Evolutionary conservation across 1,139 yeast genomes (phyloP).

Genomic region (Cylindricascospora bacillispora): DNA sequence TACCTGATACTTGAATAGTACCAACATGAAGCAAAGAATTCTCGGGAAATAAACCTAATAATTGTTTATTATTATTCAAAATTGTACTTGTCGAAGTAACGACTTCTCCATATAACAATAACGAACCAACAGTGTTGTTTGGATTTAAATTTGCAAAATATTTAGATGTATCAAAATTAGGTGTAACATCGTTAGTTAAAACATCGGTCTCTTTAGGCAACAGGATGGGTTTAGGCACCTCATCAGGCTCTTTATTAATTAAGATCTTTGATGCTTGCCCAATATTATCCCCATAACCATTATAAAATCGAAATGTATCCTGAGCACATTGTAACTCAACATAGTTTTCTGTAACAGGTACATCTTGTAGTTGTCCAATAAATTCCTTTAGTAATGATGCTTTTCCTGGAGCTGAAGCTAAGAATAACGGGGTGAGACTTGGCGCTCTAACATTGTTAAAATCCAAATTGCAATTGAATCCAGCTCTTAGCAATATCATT

Average conservation of each 20-base stretch:
- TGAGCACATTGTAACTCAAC: slow-evolving; percentile 12
- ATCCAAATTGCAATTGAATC: slow-evolving; percentile 47
- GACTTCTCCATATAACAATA: slow-evolving; percentile 71
- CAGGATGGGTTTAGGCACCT: slow-evolving; percentile 40
- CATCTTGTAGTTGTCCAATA: slow-evolving; percentile 8
- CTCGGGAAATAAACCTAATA: slow-evolving; percentile 32
- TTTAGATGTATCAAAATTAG: slow-evolving; percentile 52
- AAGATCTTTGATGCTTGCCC: slow-evolving; percentile 25
- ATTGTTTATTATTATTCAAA: slow-evolving; percentile 55
- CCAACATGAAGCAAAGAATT: slow-evolving; percentile 35
- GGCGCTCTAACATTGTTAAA: slow-evolving; percentile 43
- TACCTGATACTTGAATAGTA: slow-evolving; percentile 75
- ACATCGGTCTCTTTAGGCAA: slow-evolving; percentile 26
- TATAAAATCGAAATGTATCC: slow-evolving; percentile 26
- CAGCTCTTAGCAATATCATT: slow-evolving; percentile 44
- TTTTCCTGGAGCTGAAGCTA: slow-evolving; percentile 26
- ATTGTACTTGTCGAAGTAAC: slow-evolving; percentile 78
- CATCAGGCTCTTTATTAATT: slow-evolving; percentile 37
- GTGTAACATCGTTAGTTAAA: slow-evolving; percentile 45
- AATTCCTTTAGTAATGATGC: slow-evolving; percentile 27
- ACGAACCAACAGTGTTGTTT: slow-evolving; percentile 42
- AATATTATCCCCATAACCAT: slow-evolving; percentile 12
- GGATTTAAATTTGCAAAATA: slow-evolving; percentile 41
- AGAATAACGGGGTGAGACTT: slow-evolving; percentile 42
- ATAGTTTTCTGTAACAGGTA: slow-evolving; percentile 7